Evolutionary conservation across 2,329 filamentous ascomycete genomes (phyloP).

Genomic region (Sclerotinia minor): DNA sequence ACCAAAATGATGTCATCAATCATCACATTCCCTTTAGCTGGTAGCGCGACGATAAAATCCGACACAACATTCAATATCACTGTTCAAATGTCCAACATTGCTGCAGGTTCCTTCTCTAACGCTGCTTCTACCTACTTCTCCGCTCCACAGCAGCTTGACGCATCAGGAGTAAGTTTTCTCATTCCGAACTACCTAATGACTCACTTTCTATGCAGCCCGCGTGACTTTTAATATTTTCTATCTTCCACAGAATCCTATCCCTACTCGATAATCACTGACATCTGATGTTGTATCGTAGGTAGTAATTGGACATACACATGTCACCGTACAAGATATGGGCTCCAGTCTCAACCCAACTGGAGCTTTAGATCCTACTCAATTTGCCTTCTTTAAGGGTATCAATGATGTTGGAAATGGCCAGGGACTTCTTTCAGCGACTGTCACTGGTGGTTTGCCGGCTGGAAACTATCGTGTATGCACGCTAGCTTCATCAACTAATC

Average conservation of each 20-base stretch:
- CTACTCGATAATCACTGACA: neutral
- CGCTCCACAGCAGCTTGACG: conserved; percentile 42
- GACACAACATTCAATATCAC: conserved; percentile 41
- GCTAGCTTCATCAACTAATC: conserved; percentile 47
- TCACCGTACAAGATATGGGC: conserved; percentile 45
- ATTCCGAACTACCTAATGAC: neutral
- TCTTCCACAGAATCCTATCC: neutral
- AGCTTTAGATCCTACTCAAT: conserved; percentile 40
- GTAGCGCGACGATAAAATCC: conserved; percentile 29
- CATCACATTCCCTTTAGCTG: conserved; percentile 36
- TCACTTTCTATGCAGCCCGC: neutral
- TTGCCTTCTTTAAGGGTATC: conserved; percentile 48
- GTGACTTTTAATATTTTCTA: neutral
- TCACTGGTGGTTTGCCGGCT: conserved; percentile 45
- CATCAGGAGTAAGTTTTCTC: neutral
- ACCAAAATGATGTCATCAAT: conserved; percentile 40
- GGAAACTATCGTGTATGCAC: conserved; percentile 49
- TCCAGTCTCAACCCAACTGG: conserved; percentile 39
- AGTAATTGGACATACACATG: conserved; percentile 45
- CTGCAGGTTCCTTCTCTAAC: conserved; percentile 46
- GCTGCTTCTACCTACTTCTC: conserved; percentile 44
- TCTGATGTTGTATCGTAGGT: conserved; percentile 19
- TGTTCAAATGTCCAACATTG: conserved; percentile 42
- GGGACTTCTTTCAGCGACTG: conserved; percentile 43
- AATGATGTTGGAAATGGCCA: conserved; percentile 46